A percentile compares a stretch with the other conserved stretches of the same genome.
Conservation (phyloP, 2,329 filamentous ascomycete genomes). For the Aspergillus floridensis region DNA sequence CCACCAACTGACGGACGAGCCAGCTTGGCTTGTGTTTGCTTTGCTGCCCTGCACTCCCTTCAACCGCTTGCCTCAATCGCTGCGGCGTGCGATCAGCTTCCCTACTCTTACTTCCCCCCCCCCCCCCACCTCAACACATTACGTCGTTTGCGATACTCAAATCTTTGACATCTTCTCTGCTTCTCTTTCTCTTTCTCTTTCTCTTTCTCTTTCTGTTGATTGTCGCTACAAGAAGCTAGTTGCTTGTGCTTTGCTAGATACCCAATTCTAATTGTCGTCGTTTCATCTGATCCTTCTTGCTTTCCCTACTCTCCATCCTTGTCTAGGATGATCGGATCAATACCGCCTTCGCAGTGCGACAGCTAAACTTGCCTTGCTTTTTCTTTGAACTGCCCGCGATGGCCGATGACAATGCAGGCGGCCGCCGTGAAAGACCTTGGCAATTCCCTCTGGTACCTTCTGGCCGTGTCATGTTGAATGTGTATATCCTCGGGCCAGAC, state of each 20-base stretch:
- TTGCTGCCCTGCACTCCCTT: too few relatives aligned
- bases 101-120: not conserved
- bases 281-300: not conserved
- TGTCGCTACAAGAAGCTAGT: too few relatives aligned
- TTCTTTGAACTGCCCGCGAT: constrained; percentile 18
- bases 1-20: too few relatives aligned
- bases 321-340: constrained; percentile 20
- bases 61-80: not conserved
- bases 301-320: not conserved
- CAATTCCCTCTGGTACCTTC: constrained; percentile 50
- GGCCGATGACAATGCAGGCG: constrained; percentile 27
- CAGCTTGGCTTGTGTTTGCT: too few relatives aligned
- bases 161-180: not conserved
- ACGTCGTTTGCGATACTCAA: not conserved
- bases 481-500: not conserved
- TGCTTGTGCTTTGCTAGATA: too few relatives aligned
- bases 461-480: not conserved
- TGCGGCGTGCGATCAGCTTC: not conserved
- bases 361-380: constrained; percentile 11
- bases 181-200: too few relatives aligned
- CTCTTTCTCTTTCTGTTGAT: too few relatives aligned
- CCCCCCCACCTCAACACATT: not conserved
- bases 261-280: not conserved
- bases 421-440: constrained; percentile 49
- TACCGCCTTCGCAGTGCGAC: constrained; percentile 4